Percentiles rank a stretch among this genome's conserved stretches.
These are phyloP conservation scores for Capsicum chinense DNA, from an alignment of 257 asterid species.

Conservation along the genomic window DNA sequence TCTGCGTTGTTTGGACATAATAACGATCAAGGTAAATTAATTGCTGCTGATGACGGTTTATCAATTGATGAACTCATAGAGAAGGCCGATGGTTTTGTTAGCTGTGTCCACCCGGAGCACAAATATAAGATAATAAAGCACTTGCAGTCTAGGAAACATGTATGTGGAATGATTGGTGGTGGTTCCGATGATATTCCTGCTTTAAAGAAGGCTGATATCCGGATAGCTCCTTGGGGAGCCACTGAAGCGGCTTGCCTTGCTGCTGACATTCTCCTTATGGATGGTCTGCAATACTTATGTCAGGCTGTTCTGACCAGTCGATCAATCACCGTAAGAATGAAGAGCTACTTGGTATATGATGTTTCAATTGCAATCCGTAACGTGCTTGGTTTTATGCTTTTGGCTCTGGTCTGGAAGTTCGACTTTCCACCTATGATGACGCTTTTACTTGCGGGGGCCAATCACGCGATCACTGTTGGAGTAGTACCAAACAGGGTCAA, in stretches of 20 bases:
- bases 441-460: slow-evolving; percentile 36
- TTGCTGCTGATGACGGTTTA: slow-evolving; percentile 47
- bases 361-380: slow-evolving; percentile 97
- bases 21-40: slow-evolving; percentile 70
- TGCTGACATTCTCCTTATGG: slow-evolving; percentile 91
- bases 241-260: slow-evolving; percentile 99
- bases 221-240: slow-evolving; percentile 90
- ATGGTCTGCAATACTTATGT: slow-evolving; percentile 68
- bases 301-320: slow-evolving; percentile 94
- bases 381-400: slow-evolving; percentile 95
- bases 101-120: slow-evolving; percentile 87
- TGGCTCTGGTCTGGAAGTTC: slow-evolving; percentile 89
- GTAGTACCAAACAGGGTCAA: slow-evolving; percentile 58
- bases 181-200: slow-evolving; percentile 98
- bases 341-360: slow-evolving; percentile 94
- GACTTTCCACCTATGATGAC: slow-evolving; percentile 99
- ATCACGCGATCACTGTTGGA: not conserved
- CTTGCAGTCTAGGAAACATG: slow-evolving; percentile 87
- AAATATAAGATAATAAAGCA: slow-evolving; percentile 95
- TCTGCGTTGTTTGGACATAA: slow-evolving; percentile 89
- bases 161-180: slow-evolving; percentile 99
- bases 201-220: slow-evolving; percentile 90
- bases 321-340: slow-evolving; percentile 94
- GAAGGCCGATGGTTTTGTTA: slow-evolving; percentile 98
- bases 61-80: slow-evolving; percentile 94